These are phyloP conservation scores for Bolboschoenoplectus hybrid DNA, from an alignment of 202 grass and related monocot species.

Conservation along the genomic window DNA sequence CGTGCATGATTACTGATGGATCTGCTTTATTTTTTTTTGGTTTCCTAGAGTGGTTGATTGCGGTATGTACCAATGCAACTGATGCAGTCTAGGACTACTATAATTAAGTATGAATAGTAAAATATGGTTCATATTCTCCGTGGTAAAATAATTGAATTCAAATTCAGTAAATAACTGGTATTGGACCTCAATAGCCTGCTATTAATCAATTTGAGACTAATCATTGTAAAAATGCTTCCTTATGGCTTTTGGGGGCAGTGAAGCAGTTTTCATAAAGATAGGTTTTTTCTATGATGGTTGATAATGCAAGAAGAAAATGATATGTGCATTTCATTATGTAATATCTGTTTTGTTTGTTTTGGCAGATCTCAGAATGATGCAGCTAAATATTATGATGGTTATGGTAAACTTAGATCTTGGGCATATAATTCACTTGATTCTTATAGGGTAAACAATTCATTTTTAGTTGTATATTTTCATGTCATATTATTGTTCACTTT, in stretches of 20 bases:
- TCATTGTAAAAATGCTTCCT: constrained; percentile 22
- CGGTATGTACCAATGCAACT: not conserved
- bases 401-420: constrained; percentile 82
- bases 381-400: constrained; percentile 70
- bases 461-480: constrained; percentile 14
- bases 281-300: not conserved
- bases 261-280: not conserved
- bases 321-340: constrained; percentile 26
- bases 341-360: constrained; percentile 39
- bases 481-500: constrained; percentile 21
- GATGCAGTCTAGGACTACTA: not conserved
- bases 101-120: not conserved
- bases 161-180: not conserved
- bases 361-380: constrained; percentile 74
- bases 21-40: not conserved
- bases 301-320: constrained; percentile 7
- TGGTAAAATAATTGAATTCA: constrained; percentile 22
- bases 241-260: not conserved
- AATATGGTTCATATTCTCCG: not conserved
- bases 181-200: not conserved
- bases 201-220: not conserved
- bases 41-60: not conserved
- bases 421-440: constrained; percentile 95
- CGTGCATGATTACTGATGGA: not conserved
- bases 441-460: constrained; percentile 67